phyloP scores from a whole-genome alignment of 345 rosid genomes.

The Eucalyptus caleyi region DNA sequence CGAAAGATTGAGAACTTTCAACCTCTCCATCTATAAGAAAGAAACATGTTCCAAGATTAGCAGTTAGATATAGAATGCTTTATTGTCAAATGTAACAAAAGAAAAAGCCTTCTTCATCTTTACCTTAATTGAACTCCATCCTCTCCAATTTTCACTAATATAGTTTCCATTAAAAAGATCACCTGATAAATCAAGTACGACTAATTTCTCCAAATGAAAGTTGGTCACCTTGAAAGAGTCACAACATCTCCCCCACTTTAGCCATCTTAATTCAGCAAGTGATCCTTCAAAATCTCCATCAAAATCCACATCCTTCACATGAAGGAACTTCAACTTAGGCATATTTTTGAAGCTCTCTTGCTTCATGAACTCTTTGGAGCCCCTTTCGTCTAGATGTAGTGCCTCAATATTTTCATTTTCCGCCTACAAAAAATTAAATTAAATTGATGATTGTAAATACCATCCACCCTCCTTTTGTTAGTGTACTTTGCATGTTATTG shows the following conservation, averaged over 20 bases:
- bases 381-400: background rate
- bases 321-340: background rate
- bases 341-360: background rate
- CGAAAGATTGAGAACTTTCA: background rate
- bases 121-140: background rate
- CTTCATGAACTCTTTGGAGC: background rate
- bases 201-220: background rate
- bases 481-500: background rate
- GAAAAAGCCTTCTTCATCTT: background rate
- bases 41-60: background rate
- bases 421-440: background rate
- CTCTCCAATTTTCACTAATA: background rate
- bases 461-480: background rate
- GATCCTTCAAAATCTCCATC: background rate
- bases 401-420: background rate
- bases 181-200: background rate
- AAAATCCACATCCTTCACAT: background rate
- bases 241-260: background rate
- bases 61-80: background rate
- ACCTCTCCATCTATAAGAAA: background rate
- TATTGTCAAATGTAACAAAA: background rate
- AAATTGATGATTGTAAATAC: background rate
- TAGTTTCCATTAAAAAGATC: fast-evolving
- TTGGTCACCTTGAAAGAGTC: background rate
- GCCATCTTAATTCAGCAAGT: background rate